A percentile compares a stretch with the other conserved stretches of the same genome.
These are phyloP conservation scores for Colletotrichum sublineola DNA, from an alignment of 2,329 filamentous ascomycete genomes.

Conservation along the genomic window DNA sequence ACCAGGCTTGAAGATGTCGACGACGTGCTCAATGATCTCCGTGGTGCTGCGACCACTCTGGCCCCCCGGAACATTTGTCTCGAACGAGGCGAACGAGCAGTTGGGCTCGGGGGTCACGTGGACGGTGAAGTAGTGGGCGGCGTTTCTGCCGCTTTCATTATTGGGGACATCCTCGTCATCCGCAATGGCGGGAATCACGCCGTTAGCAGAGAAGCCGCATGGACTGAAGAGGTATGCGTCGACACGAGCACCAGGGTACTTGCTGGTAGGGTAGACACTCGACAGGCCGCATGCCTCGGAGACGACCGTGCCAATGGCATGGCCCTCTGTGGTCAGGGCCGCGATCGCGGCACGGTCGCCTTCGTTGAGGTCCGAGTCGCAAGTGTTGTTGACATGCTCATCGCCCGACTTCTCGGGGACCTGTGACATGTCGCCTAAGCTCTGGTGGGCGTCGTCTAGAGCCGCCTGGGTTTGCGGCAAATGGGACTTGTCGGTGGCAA, in stretches of 20 bases:
- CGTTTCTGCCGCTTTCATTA: constrained; percentile 56
- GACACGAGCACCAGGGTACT: constrained; percentile 92
- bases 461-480: constrained; percentile 75
- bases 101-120: constrained; percentile 97
- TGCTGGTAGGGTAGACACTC: constrained; percentile 86
- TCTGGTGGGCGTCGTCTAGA: constrained; percentile 70
- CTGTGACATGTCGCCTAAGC: constrained; percentile 70
- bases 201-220: constrained; percentile 97
- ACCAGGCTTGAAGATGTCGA: constrained; percentile 96
- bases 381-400: constrained; percentile 78
- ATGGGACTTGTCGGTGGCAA: constrained; percentile 82
- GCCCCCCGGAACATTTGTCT: constrained; percentile 94
- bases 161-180: constrained; percentile 58
- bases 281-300: constrained; percentile 91
- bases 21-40: constrained; percentile 93
- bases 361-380: constrained; percentile 64
- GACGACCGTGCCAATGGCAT: constrained; percentile 91
- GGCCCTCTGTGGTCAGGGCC: constrained; percentile 90
- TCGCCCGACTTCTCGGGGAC: constrained; percentile 58
- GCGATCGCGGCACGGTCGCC: constrained; percentile 74
- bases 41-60: constrained; percentile 90
- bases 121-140: constrained; percentile 95
- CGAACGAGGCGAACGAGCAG: constrained; percentile 97
- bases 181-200: constrained; percentile 85
- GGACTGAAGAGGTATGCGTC: constrained; percentile 97